Base-by-base conservation (phyloP, 169 alveolate species). In the Plasmodium falciparum region DNA sequence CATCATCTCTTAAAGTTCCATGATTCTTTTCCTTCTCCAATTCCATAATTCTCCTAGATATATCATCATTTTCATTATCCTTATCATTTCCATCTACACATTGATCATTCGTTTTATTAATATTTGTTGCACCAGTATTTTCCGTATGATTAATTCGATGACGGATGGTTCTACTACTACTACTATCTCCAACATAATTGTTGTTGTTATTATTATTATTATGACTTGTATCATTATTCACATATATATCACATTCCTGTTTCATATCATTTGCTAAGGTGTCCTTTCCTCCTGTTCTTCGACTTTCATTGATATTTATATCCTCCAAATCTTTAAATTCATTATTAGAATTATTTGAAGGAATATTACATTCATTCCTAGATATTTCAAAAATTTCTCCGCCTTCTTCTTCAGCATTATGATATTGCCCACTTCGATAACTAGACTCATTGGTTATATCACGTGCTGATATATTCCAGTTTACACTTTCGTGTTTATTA, bases 21-120 rank as follows among this genome's bases (percentile, higher is more conserved):
- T 17, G 9, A 69, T 83, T 69, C 9, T 13, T 39, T 52, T 54
- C 85, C 9, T 39, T 70, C 20, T 69, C 39, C 3, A 45, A 13
- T 56, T 58, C 17, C 22, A 69, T 45, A 54, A 43, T 70, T 69
- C 70, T n/a, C 26, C 24, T 56, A n/a, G 11, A 7, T n/a, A 58
- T 83, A 15, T 71, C 29, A 54, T 50, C 29, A 72, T 49, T 72
- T 4, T 49, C 54, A 20, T 52, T 26, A 9, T 39, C 22, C 1
- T 24, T 72, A 52, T 54, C 61, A 61, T 50, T 15, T 9, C 13
- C 67, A 13, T 61, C 74, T 11, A 6, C 29, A 20, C 39, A 20
- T 26, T 26, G 22, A 13, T 26, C 59, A 15, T 24, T 61, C 4
- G 4, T 58, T 22, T 58, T 58, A 12, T 5, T 33, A 69, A 15